Base-by-base conservation (phyloP, 2,329 filamentous ascomycete species). In the Plenodomus tracheiphilus region DNA sequence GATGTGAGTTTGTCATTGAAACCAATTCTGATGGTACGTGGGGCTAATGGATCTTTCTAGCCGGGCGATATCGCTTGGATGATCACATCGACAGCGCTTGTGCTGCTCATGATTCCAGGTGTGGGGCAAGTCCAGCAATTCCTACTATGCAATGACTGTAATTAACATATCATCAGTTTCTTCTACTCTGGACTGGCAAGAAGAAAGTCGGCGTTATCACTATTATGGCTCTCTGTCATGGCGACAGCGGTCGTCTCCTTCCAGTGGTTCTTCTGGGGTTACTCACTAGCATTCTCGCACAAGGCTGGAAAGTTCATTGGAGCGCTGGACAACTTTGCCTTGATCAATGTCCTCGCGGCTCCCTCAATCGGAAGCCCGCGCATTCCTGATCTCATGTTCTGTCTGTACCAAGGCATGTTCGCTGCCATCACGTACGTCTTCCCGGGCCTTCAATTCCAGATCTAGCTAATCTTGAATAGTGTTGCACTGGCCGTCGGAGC, bases 231-330 rank as follows among this genome's bases (percentile, higher is more conserved):
- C 3, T 89, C 89, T 13, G 83, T 96, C 77, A 87, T 96, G 77
- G 86, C 89, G 15, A 83, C 87, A 3, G 88, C 84, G 10, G 84
- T 95, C 57, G 84, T 91, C 52, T 86, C 85, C 41, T 95, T 96
- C 75, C 90, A 96, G 69, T 96, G 91, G 91, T 96, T 95, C 79
- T 93, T 96, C 79, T 96, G 91, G 91, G 91, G 91, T 40, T 96
- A 90, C 71, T 91, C 88, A 4, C 75, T 94, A 10, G 84, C 88
- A 40, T 94, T 92, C 70, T 94, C 89, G 15, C 89, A 93, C 73
- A 80, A 81, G 2, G 87, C 88, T 20, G 85, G 86, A 39, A 82
- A 78, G 36, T 96, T 84, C 71, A 89, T 96, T 54, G 91, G 91
- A 49, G 81, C 91, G 62, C 77, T 96, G 20, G 75, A 83, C 57